These are phyloP conservation scores for Abelmoschus esculentus DNA, from an alignment of 345 rosid species.

Conservation along the genomic window DNA sequence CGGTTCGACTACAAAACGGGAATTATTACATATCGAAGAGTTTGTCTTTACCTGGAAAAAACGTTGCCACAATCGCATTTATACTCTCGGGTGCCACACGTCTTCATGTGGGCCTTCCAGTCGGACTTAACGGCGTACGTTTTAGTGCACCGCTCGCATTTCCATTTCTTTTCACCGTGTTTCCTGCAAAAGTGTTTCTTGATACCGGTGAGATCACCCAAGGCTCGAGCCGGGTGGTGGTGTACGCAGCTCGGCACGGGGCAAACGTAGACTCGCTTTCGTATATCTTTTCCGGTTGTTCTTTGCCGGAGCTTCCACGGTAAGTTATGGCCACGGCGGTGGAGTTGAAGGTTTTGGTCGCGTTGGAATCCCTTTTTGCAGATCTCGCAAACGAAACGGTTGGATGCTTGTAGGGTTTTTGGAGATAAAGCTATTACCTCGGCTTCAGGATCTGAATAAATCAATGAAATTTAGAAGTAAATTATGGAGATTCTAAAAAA, in stretches of 20 bases:
- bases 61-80: conserved; percentile 67
- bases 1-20: neutral
- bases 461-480: neutral
- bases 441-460: conserved; percentile 57
- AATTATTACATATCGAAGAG: neutral
- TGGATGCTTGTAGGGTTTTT: conserved; percentile 47
- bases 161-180: conserved; percentile 79
- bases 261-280: conserved; percentile 66
- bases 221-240: conserved; percentile 57
- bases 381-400: conserved; percentile 72
- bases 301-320: conserved; percentile 73
- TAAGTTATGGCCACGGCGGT: conserved; percentile 69
- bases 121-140: conserved; percentile 75
- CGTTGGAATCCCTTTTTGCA: conserved; percentile 73
- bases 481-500: neutral
- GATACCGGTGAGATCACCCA: conserved; percentile 79
- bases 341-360: conserved; percentile 72
- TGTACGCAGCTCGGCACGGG: conserved; percentile 65
- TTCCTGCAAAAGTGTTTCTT: conserved; percentile 71
- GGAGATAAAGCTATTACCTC: conserved; percentile 65
- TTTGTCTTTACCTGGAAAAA: conserved; percentile 47
- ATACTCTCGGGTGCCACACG: conserved; percentile 65
- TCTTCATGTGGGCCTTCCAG: conserved; percentile 74
- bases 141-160: conserved; percentile 71
- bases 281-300: conserved; percentile 33